Evolutionary conservation across 345 rosid species (phyloP).

Genomic region (Chamaenerion angustifolium): DNA sequence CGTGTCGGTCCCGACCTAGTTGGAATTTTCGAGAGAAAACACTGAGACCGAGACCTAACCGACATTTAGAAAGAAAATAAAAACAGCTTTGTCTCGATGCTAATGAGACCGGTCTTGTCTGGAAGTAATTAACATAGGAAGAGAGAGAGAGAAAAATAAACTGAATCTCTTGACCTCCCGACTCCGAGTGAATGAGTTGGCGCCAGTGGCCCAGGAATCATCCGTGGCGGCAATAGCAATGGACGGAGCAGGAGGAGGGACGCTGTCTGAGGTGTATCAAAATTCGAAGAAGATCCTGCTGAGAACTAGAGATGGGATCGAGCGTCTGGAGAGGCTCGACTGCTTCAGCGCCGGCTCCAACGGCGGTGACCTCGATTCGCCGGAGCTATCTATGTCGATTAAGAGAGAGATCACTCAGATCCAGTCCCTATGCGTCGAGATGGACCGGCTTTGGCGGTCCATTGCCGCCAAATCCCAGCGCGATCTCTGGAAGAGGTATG

Average conservation of each 20-base stretch:
- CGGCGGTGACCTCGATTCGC: constrained; percentile 48
- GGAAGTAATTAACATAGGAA: too few species aligned
- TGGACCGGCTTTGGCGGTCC: constrained; percentile 85
- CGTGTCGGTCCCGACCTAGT: too few species aligned
- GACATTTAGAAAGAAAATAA: too few species aligned
- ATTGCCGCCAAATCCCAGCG: constrained; percentile 67
- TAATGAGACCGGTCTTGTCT: too few species aligned
- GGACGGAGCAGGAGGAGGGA: constrained; percentile 35
- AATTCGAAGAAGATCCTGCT: constrained; percentile 44
- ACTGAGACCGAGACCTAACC: too few species aligned
- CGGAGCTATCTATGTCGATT: constrained; percentile 56
- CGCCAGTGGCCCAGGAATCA: too few species aligned
- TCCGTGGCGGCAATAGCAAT: constrained; percentile 3
- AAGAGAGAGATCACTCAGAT: constrained; percentile 64
- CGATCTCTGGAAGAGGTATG: constrained; percentile 93
- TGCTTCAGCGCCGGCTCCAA: constrained; percentile 37
- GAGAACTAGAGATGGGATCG: constrained; percentile 71
- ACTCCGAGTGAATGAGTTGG: too few species aligned
- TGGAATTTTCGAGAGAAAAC: too few species aligned
- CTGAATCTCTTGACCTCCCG: not conserved
- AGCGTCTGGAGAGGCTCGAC: constrained; percentile 70
- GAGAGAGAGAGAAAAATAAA: too few species aligned
- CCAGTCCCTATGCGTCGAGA: constrained; percentile 58
- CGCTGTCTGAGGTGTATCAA: constrained; percentile 54
- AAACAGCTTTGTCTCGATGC: too few species aligned